phyloP scores from a whole-genome alignment of 1,139 yeast species.

The Candida albicans region DNA sequence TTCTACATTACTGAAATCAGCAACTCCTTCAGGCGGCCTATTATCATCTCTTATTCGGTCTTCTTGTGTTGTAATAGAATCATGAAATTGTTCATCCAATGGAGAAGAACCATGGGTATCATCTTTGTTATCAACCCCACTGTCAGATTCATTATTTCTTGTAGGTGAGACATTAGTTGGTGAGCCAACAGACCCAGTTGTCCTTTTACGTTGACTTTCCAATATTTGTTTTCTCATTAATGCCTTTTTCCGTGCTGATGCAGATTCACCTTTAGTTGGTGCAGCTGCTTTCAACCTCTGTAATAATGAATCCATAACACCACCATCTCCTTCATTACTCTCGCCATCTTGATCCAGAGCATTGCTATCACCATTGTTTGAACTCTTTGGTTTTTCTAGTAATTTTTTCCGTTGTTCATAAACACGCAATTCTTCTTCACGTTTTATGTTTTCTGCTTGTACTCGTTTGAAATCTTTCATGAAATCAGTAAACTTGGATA shows the following conservation, averaged over 20 bases:
- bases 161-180: conserved; percentile 8
- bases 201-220: conserved; percentile 32
- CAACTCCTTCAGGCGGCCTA: conserved; percentile 5
- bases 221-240: conserved; percentile 64
- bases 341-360: conserved; percentile 6
- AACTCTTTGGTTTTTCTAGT: conserved; percentile 47
- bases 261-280: conserved; percentile 68
- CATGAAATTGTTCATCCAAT: conserved; percentile 9
- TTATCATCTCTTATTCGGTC: conserved; percentile 8
- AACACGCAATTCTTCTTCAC: conserved; percentile 77
- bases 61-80: conserved; percentile 2
- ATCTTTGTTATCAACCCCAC: conserved; percentile 1
- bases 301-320: conserved; percentile 72
- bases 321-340: conserved; percentile 31
- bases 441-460: conserved; percentile 69
- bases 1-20: conserved; percentile 8
- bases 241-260: conserved; percentile 81
- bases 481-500: conserved; percentile 72
- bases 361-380: conserved; percentile 2
- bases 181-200: conserved; percentile 1
- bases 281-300: conserved; percentile 76
- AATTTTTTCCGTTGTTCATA: conserved; percentile 73
- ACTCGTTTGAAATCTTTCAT: conserved; percentile 74
- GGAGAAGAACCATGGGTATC: conserved; percentile 15
- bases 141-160: conserved; percentile 8